Evolutionary conservation across 2,329 filamentous ascomycete species (phyloP).

Genomic region (Fonsecaea pedrosoi): DNA sequence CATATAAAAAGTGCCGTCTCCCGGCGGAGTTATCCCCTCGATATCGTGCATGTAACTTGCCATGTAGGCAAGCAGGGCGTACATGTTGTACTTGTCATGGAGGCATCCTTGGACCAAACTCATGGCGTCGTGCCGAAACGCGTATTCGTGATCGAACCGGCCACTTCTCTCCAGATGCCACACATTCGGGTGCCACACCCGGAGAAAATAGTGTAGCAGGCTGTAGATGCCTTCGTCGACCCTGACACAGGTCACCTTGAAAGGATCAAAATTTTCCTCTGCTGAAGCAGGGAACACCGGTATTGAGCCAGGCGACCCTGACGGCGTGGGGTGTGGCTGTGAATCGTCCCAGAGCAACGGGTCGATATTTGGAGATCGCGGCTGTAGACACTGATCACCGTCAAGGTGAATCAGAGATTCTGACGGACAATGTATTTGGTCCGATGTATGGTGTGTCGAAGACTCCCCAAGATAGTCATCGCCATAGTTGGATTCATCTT

Average conservation of each 20-base stretch:
- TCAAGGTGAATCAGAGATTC: no score
- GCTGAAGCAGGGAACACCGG: slow-evolving; percentile 27
- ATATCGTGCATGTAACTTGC: slow-evolving; percentile 28
- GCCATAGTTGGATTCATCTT: neutral
- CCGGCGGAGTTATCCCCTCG: slow-evolving; percentile 11
- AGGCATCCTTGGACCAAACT: slow-evolving; percentile 27
- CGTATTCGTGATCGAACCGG: slow-evolving; percentile 26
- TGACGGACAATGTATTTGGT: neutral
- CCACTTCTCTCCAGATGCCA: slow-evolving; percentile 32
- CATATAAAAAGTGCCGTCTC: slow-evolving; percentile 26
- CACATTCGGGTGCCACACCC: slow-evolving; percentile 28
- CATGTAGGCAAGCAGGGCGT: slow-evolving; percentile 33
- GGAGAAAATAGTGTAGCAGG: slow-evolving; percentile 32
- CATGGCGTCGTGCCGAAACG: slow-evolving; percentile 27
- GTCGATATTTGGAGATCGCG: slow-evolving; percentile 14
- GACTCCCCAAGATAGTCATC: neutral
- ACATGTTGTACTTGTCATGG: slow-evolving; percentile 34
- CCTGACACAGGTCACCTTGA: slow-evolving; percentile 27
- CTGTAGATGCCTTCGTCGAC: slow-evolving; percentile 25
- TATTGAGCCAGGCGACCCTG: slow-evolving; percentile 9
- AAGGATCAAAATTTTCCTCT: slow-evolving; percentile 29
- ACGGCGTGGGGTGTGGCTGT: neutral
- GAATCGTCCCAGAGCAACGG: slow-evolving; percentile 22
- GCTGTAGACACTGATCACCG: neutral
- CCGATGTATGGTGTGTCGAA: neutral